Base-by-base conservation (phyloP, 148 eudicot genomes). In the Spergularia marina region DNA sequence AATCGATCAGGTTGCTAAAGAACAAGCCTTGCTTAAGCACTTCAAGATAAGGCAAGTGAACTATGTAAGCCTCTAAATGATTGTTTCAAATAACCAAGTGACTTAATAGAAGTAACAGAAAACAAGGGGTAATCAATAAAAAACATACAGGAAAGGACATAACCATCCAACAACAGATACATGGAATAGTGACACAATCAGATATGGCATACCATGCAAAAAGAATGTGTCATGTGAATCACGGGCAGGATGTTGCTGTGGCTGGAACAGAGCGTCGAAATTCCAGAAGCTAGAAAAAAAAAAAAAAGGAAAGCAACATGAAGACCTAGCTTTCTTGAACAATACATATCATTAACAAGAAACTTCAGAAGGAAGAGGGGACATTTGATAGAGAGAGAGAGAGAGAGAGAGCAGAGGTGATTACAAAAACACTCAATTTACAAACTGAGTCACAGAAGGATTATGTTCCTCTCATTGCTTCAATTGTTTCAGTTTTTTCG, bases 191-290 rank as follows among this genome's bases (percentile, higher is more conserved):
- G 34, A 40, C 9, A 53, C 68, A 39, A 30, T 1, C 51, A 70
- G 81, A 20, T 2, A 47, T 70, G 73, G 58, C 79, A 72, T 66
- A 92, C 98, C 97, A 90, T 85, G 80, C 62, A 94, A 76, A 82
- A 89, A 94, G 86, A 92, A 94, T 15, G 96, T 94, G 83, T 92
- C 98, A 56, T 94, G 98, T 80, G 96, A 90, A 86, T 94, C 98
- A 77, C 98, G 97, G 74, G 98, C 97, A 65, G 97, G 98, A 67
- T 94, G 98, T 80, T 92, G 96, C 78, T 94, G 97, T 14, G 98
- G 97, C 87, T 92, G 97, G 89, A 92, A 94, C 53, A 94, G 80
- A 36, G 93, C 92, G 76, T 95, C 98, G 63, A 95, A 92, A 73
- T 95, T 95, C 93, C 93, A 92, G 84, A 92, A 94, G 85, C 98